These are phyloP conservation scores for Calonectria montana DNA, from an alignment of 2,329 filamentous ascomycete species.

Conservation along the genomic window DNA sequence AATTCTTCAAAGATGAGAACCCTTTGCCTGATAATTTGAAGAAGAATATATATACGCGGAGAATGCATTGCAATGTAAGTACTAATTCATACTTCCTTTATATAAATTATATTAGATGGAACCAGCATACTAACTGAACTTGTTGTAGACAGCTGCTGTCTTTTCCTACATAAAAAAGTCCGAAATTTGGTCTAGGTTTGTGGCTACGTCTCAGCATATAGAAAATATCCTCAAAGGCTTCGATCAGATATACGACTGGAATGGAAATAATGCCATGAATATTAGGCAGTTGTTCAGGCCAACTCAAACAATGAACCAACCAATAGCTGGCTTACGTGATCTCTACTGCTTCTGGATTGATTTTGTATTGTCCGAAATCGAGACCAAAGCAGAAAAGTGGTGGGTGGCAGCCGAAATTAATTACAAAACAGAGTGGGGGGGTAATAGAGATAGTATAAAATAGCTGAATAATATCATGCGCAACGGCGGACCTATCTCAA, in stretches of 20 bases:
- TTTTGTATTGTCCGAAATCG: background rate
- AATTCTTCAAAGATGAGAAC: no score
- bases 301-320: background rate
- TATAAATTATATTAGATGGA: no score
- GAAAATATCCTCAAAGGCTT: background rate
- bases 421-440: background rate
- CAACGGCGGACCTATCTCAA: background rate
- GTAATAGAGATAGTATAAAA: background rate
- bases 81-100: no score
- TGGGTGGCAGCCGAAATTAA: background rate
- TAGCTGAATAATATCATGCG: background rate
- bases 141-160: background rate
- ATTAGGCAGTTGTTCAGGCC: background rate
- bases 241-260: no score
- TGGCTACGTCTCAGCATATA: background rate
- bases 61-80: background rate
- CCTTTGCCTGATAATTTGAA: no score
- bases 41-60: no score
- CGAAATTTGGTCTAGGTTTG: background rate
- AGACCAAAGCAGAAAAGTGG: background rate
- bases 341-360: background rate
- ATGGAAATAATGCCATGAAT: no score
- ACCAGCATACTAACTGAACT: background rate
- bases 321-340: background rate
- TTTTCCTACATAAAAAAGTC: background rate